Evolutionary conservation across 2,329 filamentous ascomycete genomes (phyloP).

Genomic region (Fusarium pseudoanthophilum): DNA sequence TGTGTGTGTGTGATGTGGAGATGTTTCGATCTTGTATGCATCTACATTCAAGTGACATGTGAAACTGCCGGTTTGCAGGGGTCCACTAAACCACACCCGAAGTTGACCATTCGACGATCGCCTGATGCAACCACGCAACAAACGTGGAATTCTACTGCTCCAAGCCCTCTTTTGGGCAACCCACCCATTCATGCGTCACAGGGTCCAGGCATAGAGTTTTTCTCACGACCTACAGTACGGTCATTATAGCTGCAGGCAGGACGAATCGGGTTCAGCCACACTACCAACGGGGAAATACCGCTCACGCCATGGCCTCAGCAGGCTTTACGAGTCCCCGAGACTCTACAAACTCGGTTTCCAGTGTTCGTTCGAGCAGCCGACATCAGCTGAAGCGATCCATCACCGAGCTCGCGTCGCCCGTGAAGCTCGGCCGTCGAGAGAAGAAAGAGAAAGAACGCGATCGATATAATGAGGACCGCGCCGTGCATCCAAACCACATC

Average conservation of each 20-base stretch:
- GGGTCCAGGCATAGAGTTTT: conserved; percentile 22
- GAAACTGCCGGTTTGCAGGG: conserved; percentile 28
- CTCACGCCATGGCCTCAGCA: conserved; percentile 39
- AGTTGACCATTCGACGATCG: conserved; percentile 28
- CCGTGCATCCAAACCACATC: conserved; percentile 30
- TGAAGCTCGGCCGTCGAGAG: conserved; percentile 52
- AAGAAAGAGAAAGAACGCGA: conserved; percentile 44
- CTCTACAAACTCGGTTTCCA: conserved; percentile 41
- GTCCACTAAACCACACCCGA: conserved; percentile 32
- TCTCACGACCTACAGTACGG: not conserved
- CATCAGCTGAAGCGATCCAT: conserved; percentile 68
- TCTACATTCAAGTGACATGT: conserved; percentile 27
- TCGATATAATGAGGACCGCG: conserved; percentile 47
- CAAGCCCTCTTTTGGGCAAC: conserved; percentile 24
- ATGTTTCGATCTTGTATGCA: not conserved
- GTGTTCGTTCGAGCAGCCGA: conserved; percentile 48
- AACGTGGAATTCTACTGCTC: conserved; percentile 26
- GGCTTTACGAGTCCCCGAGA: conserved; percentile 41
- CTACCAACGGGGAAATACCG: conserved; percentile 9
- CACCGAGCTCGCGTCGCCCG: conserved; percentile 62
- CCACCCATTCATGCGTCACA: conserved; percentile 32
- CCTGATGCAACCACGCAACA: conserved; percentile 36
- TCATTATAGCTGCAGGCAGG: conserved; percentile 4
- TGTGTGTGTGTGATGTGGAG: not conserved
- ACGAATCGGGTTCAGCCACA: conserved; percentile 30